phyloP scores from a whole-genome alignment of 2,329 filamentous ascomycete species.

The Huntiella bhutanensis region DNA sequence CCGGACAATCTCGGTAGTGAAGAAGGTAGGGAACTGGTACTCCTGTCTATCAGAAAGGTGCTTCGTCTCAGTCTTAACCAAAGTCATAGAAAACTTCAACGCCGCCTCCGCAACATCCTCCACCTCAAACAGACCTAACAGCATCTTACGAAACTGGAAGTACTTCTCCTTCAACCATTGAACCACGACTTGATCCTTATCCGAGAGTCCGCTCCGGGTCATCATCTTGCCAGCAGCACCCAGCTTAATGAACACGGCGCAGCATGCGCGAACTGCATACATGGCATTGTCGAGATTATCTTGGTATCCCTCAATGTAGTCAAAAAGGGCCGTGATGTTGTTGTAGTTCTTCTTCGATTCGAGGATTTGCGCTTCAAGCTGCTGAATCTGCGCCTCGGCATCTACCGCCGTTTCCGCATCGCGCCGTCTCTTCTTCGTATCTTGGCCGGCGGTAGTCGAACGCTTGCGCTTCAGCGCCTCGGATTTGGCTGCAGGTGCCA shows the following conservation, averaged over 20 bases:
- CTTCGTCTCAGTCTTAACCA: constrained; percentile 62
- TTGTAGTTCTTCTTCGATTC: constrained; percentile 85
- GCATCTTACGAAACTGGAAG: constrained; percentile 45
- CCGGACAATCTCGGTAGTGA: constrained; percentile 17
- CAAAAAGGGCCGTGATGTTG: constrained; percentile 59
- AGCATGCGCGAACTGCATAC: constrained; percentile 61
- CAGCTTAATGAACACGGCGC: constrained; percentile 68
- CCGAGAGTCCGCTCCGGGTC: constrained; percentile 43
- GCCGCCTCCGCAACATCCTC: constrained; percentile 49
- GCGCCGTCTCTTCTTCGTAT: constrained; percentile 32
- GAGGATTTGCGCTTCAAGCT: constrained; percentile 62
- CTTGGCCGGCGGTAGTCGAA: constrained; percentile 20
- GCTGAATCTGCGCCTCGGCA: constrained; percentile 45
- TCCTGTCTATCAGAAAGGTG: constrained; percentile 40
- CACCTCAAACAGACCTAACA: constrained; percentile 43
- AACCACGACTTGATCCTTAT: constrained; percentile 56
- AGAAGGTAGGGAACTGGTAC: constrained; percentile 41
- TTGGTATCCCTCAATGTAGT: constrained; percentile 28
- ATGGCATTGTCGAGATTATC: constrained; percentile 37
- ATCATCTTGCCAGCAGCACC: constrained; percentile 54
- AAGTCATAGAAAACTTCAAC: constrained; percentile 62
- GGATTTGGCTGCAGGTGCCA: constrained; percentile 9
- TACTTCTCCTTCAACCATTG: constrained; percentile 63
- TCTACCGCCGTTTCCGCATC: constrained; percentile 24
- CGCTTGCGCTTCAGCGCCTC: constrained; percentile 33